Base-by-base conservation (phyloP, 2,329 filamentous ascomycete genomes). In the Fusarium subglutinans region DNA sequence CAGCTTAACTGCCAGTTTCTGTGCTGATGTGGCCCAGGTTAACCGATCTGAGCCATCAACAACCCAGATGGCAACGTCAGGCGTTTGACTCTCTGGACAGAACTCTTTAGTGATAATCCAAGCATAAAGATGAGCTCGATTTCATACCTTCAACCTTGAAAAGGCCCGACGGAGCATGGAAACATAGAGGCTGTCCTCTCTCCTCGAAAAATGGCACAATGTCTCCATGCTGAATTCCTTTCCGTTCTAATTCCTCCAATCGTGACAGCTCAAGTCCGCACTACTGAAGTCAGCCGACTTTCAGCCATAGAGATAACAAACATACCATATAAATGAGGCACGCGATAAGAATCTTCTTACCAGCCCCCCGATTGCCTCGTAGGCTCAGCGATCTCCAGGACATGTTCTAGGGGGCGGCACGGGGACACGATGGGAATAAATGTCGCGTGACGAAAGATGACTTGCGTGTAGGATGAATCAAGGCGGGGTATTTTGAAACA, bases 51-150 rank as follows among this genome's bases (percentile, higher is more conserved):
- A 47, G 24, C 44, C 24, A 28, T 47, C 44, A 28, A 48, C 20
- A 10, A 22, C 26, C 45, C 45, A 30, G 10, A 48, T 30, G 22
- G 45, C 45, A 30, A 48, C 6, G 9, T 30, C 20, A 11, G 45
- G 45, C 45, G 26, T 22, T 22, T 22, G 9, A 22, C 13, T 30
- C 3, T 11, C 45, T 30, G 45, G 6, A 48, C 4, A 48, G 13
- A 15, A 22, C 15, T 10, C 9, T 1, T 48, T 13, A 30, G 45
- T 17, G 6, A 28, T 8, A 5, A 3, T 28, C 20, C 11, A 17
- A 11, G 13, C 11, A 9, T 12, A 22, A 6, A 17, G 2, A 6
- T 4, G 26, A 17, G 13, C 4, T 12, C 2, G 13, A 22, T 15
- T 10, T 20, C 26, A 15, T 22, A 28, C 9, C 11, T 22, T 17